A percentile compares a stretch with the other conserved stretches of the same genome.
These are phyloP conservation scores for Melanogaster broomeanus DNA, from an alignment of 768 basidiomycete species.

Conservation along the genomic window DNA sequence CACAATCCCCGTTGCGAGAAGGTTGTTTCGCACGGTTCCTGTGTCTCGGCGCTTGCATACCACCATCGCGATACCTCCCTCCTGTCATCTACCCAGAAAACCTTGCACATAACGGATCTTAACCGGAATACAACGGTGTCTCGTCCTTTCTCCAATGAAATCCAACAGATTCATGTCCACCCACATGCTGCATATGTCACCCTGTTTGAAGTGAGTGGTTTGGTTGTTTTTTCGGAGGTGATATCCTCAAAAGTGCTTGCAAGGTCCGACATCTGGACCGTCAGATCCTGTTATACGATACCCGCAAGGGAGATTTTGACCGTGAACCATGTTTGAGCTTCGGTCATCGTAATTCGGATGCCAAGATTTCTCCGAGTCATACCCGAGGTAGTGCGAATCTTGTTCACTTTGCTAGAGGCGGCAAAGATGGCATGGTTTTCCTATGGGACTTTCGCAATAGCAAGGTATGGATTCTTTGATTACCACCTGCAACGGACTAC, in stretches of 20 bases:
- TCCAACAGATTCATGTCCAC: constrained; percentile 49
- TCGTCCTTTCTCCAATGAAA: constrained; percentile 37
- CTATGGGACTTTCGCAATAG: constrained; percentile 53
- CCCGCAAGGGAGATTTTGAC: constrained; percentile 40
- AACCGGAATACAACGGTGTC: constrained; percentile 31
- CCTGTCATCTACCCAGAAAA: constrained; percentile 37
- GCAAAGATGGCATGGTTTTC: constrained; percentile 43
- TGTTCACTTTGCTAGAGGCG: constrained; percentile 48
- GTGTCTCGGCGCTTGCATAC: constrained; percentile 42
- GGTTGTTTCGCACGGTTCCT: constrained; percentile 31
- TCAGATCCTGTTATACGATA: constrained; percentile 53
- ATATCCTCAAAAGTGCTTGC: constrained; percentile 11
- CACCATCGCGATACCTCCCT: constrained; percentile 34
- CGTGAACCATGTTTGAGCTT: constrained; percentile 45
- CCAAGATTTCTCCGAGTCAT: constrained; percentile 26
- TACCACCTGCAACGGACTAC: constrained; percentile 9
- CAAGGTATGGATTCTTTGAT: constrained; percentile 37
- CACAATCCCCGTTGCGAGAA: constrained; percentile 25
- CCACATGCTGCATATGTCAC: constrained; percentile 44
- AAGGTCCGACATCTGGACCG: constrained; percentile 51
- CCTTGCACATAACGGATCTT: constrained; percentile 40
- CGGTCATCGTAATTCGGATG: constrained; percentile 37
- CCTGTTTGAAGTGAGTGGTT: constrained; percentile 47
- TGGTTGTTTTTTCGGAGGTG: constrained; percentile 11
- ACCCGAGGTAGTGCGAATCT: constrained; percentile 42